Evolutionary conservation across 768 basidiomycete genomes (phyloP).

Genomic region (Pulveroboletus sp.): DNA sequence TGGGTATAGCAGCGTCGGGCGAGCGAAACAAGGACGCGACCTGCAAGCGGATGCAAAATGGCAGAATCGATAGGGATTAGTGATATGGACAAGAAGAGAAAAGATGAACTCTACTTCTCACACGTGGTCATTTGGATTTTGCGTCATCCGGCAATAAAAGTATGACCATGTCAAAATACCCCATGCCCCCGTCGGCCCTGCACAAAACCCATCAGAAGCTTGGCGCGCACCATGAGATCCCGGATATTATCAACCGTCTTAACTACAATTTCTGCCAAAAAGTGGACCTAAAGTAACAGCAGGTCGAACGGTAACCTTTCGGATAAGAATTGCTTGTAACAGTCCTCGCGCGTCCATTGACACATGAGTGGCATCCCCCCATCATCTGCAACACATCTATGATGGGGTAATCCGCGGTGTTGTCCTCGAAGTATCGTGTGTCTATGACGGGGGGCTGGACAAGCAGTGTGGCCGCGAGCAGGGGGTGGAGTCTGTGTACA

Average conservation of each 20-base stretch:
- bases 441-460: too few species aligned
- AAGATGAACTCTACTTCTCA: too few species aligned
- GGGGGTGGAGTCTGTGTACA: too few species aligned
- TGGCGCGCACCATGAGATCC: conserved; percentile 74
- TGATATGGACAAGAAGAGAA: too few species aligned
- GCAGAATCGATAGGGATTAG: too few species aligned
- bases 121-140: conserved; percentile 96
- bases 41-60: too few species aligned
- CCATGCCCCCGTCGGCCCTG: conserved; percentile 32
- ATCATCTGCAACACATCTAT: conserved; percentile 99
- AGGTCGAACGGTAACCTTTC: conserved; percentile 98
- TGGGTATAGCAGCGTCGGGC: too few species aligned
- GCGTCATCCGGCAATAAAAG: conserved; percentile 96
- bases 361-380: conserved; percentile 99
- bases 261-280: conserved; percentile 96
- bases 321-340: conserved; percentile 97
- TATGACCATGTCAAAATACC: conserved; percentile 99
- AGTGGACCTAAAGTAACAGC: conserved; percentile 90
- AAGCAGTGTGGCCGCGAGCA: too few species aligned
- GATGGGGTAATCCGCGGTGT: conserved; percentile 97
- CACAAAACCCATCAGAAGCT: not conserved
- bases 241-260: conserved; percentile 99
- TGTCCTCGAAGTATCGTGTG: conserved; percentile 92
- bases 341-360: conserved; percentile 96
- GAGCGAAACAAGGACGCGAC: too few species aligned